Evolutionary conservation across 805 yeast genomes (phyloP).

Genomic region (Isabelozyma gotoi): DNA sequence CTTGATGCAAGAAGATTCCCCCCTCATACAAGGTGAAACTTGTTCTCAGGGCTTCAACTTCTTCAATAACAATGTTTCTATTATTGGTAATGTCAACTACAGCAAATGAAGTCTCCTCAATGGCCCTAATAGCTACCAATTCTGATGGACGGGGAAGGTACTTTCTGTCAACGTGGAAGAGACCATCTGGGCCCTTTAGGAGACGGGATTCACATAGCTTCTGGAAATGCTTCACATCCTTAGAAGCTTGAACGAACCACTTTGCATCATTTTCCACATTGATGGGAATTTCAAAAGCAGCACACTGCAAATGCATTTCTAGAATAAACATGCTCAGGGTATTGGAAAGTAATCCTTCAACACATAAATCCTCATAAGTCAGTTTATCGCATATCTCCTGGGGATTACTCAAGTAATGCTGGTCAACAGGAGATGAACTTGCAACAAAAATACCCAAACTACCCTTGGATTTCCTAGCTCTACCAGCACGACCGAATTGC

Average conservation of each 20-base stretch:
- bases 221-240: conserved; percentile 13
- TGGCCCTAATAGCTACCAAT: conserved; percentile 75
- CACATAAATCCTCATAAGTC: conserved; percentile 42
- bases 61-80: conserved; percentile 78
- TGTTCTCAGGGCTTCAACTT: conserved; percentile 83
- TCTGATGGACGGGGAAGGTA: conserved; percentile 83
- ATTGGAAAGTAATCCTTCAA: conserved; percentile 32
- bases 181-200: conserved; percentile 14
- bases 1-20: conserved; percentile 92
- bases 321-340: conserved; percentile 45
- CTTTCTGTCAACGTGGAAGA: conserved; percentile 35
- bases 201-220: conserved; percentile 25
- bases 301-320: conserved; percentile 90
- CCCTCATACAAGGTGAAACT: conserved; percentile 90
- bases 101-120: conserved; percentile 79
- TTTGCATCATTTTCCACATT: conserved; percentile 48
- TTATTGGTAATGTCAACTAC: conserved; percentile 86
- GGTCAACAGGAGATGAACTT: conserved; percentile 82
- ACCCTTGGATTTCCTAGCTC: conserved; percentile 67
- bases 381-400: conserved; percentile 48
- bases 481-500: conserved; percentile 96
- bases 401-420: conserved; percentile 73
- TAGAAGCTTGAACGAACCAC: conserved; percentile 48
- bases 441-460: conserved; percentile 85
- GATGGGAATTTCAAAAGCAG: conserved; percentile 83